Base-by-base conservation (phyloP, 805 yeast species). In the Ogataea nonfermentans region DNA sequence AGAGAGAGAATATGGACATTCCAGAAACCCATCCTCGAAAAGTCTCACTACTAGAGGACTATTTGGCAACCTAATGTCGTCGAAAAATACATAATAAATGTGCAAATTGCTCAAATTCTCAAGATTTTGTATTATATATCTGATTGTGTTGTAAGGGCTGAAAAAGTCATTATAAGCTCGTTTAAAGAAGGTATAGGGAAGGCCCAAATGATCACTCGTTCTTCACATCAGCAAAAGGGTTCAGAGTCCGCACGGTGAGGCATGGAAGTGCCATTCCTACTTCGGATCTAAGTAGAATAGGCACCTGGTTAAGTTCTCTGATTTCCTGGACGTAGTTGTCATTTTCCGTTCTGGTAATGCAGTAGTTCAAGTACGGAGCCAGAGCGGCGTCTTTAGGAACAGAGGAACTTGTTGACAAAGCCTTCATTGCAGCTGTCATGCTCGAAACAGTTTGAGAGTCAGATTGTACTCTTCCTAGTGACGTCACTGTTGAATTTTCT, bases 221-320 rank as follows among this genome's bases (percentile, higher is more conserved):
- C 23, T 46, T 47, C 32, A 42, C 41, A 17, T 41, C 46, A 11
- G 51, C 46, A 33, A 90, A 91, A 23, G 99, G 99, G 55, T 91
- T 91, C 56, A 90, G 69, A 6, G 91, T 84, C 53, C 96, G 76
- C 11, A 93, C 96, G 3, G 96, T 87, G 53, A 91, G 73, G 61
- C 97, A 91, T 12, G 99, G 99, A 38, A 91, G 70, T 2, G 96
- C 91, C 90, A 88, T 88, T 35, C 96, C 97, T 37, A 89, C 78
- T 60, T 90, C 98, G 0, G 96, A 88, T 54, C 96, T 73, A 48
- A 93, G 70, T 45, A 91, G 68, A 23, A 91, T 79, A 8, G 98
- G 98, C 34, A 91, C 83, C 52, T 79, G 81, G 35, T 74, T 74
- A 54, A 90, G 67, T 54, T 86, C 91, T 46, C 76, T 73, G 36